Conservation (phyloP, 768 basidiomycete genomes). For the Glaciozyma martinii region DNA sequence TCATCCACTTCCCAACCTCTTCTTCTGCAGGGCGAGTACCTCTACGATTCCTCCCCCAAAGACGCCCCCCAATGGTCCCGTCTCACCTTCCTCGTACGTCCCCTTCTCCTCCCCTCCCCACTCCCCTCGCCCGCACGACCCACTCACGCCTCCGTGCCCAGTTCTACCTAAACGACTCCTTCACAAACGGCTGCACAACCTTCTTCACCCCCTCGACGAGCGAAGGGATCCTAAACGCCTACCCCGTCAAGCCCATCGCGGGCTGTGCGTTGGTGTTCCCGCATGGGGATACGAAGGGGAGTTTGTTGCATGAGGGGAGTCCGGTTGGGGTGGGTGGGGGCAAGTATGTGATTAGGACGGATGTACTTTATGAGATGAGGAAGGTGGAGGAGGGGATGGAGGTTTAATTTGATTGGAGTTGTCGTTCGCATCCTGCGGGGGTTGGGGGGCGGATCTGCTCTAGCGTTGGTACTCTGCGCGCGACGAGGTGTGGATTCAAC, state of each 20-base stretch:
- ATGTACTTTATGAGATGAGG: slow-evolving; percentile 8
- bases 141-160: slow-evolving; percentile 43
- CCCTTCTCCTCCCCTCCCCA: slow-evolving; percentile 1
- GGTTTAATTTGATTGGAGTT: not conserved
- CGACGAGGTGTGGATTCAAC: too few species aligned
- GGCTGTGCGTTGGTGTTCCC: slow-evolving; percentile 50
- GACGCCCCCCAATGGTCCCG: slow-evolving; percentile 28
- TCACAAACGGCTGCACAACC: slow-evolving; percentile 49
- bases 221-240: slow-evolving; percentile 45
- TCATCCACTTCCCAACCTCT: too few species aligned
- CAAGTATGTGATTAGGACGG: slow-evolving; percentile 29
- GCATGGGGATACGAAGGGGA: slow-evolving; percentile 22
- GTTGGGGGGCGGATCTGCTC: too few species aligned
- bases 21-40: slow-evolving; percentile 41
- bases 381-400: not conserved
- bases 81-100: slow-evolving; percentile 22
- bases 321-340: slow-evolving; percentile 22
- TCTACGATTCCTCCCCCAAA: slow-evolving; percentile 44
- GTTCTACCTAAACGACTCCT: slow-evolving; percentile 49
- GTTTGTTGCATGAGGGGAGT: slow-evolving; percentile 25
- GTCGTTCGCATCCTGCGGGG: too few species aligned
- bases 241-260: slow-evolving; percentile 46
- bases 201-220: slow-evolving; percentile 49
- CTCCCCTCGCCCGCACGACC: not conserved
- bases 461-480: too few species aligned